Evolutionary conservation across 768 basidiomycete genomes (phyloP).

Genomic region (Termitomyces titanicus): DNA sequence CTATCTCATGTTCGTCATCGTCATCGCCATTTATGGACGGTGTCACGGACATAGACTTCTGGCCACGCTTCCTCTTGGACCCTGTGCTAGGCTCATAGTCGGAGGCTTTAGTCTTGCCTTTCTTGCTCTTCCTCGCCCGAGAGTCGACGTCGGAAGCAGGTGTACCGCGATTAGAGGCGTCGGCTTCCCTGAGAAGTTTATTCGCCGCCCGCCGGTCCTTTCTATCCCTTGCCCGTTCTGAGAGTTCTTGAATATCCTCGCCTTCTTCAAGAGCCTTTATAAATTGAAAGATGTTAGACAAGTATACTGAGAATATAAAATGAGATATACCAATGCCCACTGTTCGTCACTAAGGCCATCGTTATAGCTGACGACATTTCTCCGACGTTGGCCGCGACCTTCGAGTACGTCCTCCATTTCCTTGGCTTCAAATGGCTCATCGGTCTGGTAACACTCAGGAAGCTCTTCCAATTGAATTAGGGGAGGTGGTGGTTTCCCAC

Average conservation of each 20-base stretch:
- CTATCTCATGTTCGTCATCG: conserved; percentile 36
- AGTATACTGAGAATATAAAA: not conserved
- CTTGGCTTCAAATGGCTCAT: conserved; percentile 69
- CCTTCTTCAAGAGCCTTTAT: conserved; percentile 73
- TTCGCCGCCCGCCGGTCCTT: conserved; percentile 60
- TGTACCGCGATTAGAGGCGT: conserved; percentile 60
- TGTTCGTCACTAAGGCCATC: conserved; percentile 94
- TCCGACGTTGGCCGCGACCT: conserved; percentile 82
- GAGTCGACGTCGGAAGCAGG: conserved; percentile 60
- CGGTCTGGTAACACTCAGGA: conserved; percentile 86
- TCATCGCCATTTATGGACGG: conserved; percentile 78
- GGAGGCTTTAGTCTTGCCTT: conserved; percentile 54
- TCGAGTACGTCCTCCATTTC: conserved; percentile 63
- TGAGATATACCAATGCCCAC: conserved; percentile 70
- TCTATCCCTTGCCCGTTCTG: conserved; percentile 60
- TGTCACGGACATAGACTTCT: conserved; percentile 73
- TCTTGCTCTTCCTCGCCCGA: conserved; percentile 54
- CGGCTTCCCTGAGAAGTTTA: conserved; percentile 55
- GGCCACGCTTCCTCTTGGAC: conserved; percentile 74
- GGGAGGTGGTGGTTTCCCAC: conserved; percentile 70
- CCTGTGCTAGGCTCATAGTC: conserved; percentile 50
- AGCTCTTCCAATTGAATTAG: conserved; percentile 88
- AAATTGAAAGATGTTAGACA: not conserved
- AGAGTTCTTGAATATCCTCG: conserved; percentile 72
- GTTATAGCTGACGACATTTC: conserved; percentile 86